These are phyloP conservation scores for Phytophthora hibernalis DNA, from an alignment of 352 stramenopile species.

Conservation along the genomic window DNA sequence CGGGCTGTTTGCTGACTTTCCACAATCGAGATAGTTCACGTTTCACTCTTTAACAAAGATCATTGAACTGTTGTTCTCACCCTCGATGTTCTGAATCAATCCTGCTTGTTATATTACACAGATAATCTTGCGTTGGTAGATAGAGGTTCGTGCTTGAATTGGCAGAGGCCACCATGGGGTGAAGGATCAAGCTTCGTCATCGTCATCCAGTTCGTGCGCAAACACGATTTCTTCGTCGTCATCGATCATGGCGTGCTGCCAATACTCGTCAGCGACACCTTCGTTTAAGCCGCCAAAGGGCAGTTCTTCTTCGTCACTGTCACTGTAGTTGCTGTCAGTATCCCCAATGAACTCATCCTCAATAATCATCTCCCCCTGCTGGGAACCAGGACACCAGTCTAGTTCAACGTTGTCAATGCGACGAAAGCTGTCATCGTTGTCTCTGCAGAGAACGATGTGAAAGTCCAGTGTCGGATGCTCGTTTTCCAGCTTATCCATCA, in stretches of 20 bases:
- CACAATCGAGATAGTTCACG: too few species aligned
- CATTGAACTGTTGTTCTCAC: too few species aligned
- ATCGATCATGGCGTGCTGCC: constrained; percentile 23
- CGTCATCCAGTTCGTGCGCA: constrained; percentile 17
- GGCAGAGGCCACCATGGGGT: background rate
- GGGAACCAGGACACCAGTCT: constrained; percentile 28
- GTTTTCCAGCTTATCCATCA: constrained; percentile 33
- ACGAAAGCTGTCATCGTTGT: constrained; percentile 26
- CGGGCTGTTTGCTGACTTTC: too few species aligned
- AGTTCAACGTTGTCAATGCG: constrained; percentile 37
- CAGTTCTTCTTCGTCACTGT: constrained; percentile 28
- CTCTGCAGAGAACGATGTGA: constrained; percentile 30
- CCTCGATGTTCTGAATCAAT: too few species aligned
- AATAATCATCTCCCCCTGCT: constrained; percentile 32
- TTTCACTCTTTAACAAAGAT: too few species aligned
- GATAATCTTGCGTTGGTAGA: background rate
- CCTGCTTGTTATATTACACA: too few species aligned
- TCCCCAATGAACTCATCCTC: constrained; percentile 31
- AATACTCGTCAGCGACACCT: constrained; percentile 12
- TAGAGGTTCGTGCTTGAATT: background rate
- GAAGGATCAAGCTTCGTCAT: constrained; percentile 11
- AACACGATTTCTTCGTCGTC: constrained; percentile 24
- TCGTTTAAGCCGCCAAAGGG: constrained; percentile 26
- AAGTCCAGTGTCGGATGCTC: constrained; percentile 30
- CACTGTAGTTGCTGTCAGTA: constrained; percentile 7